Evolutionary conservation across 805 yeast genomes (phyloP), one percentile per base, ranked within the genome.

Genomic region (Kuraishia piskuri): DNA sequence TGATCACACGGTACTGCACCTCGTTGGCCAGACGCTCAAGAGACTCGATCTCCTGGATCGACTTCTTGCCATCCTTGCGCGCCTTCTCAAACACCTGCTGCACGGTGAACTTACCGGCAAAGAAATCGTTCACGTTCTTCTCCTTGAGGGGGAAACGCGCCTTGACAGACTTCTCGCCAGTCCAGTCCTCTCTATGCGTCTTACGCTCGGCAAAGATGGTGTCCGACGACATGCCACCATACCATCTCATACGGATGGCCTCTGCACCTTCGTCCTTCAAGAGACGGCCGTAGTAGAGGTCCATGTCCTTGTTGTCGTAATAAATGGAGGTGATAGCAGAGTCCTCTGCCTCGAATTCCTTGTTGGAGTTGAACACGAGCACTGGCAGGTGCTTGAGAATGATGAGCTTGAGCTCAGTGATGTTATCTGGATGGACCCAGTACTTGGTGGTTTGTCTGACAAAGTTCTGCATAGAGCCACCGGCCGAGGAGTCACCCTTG

Each of bases 121-220:
- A 68, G 68, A 90, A 94, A 51, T 83, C 82, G 66, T 94, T 94
- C 51, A 92, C 90, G 64, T 90, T 80, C 68, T 86, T 89, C 68
- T 94, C 99, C 68, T 91, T 94, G 59, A 94, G 72, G 21, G 92
- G 84, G 71, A 94, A 94, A 68, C 99, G 81, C 4, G 98, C 98
- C 72, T 94, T 94, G 59, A 94, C 99, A n/a, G 97, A 89, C 71
- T 92, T 92, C 69, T 94, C 99, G 61, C 99, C 99, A 2, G 99
- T 94, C 99, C 99, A 92, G 74, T 94, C 99, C 70, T 94, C 99
- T 70, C 99, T 82, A 67, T 94, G 99, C 5, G 99, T 94, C 70
- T 94, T 94, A 70, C 99, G 82, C 72, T 94, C 99, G 50, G 92
- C 96, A 58, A 94, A 94, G 53, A 92, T 88, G 46, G 88, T 88